These are phyloP conservation scores for Casuarina cunninghamiana DNA, from an alignment of 306 rosid genomes.

Conservation along the genomic window DNA sequence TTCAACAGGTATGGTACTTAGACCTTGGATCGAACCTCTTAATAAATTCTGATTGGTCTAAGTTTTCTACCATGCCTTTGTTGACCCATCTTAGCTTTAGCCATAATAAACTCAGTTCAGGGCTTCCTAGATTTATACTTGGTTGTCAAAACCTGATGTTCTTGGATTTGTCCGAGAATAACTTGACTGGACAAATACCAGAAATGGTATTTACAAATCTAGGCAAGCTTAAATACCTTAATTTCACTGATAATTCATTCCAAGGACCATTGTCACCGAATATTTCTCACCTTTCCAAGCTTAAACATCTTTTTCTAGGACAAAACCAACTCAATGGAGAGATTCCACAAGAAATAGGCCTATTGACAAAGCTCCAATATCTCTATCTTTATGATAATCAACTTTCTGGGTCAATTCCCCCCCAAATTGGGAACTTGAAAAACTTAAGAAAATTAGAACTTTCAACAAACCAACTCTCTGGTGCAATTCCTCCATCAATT, in stretches of 20 bases:
- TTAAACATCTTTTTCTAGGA: conserved; percentile 44
- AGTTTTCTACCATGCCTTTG: conserved; percentile 13
- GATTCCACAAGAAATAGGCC: conserved; percentile 31
- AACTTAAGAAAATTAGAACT: too few relatives aligned
- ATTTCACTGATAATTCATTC: too few relatives aligned
- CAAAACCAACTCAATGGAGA: conserved; percentile 43
- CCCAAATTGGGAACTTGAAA: too few relatives aligned
- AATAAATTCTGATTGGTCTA: conserved; percentile 41
- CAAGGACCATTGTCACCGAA: too few relatives aligned
- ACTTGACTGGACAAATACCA: conserved; percentile 44
- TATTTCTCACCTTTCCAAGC: conserved; percentile 37
- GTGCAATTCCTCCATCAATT: conserved; percentile 40
- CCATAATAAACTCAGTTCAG: too few relatives aligned
- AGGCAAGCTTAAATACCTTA: background rate
- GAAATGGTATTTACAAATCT: conserved; percentile 46
- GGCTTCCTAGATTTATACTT: too few relatives aligned
- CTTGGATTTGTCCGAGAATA: conserved; percentile 55
- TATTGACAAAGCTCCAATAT: too few relatives aligned
- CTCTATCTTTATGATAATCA: too few relatives aligned
- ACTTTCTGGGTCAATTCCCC: too few relatives aligned
- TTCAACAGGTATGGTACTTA: background rate
- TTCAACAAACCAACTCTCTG: too few relatives aligned
- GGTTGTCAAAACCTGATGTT: conserved; percentile 38
- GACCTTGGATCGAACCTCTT: conserved; percentile 49
- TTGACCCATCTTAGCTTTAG: too few relatives aligned